Evolutionary conservation across 1,284 basidiomycete species (phyloP).

Genomic region (Tranzscheliella williamsii): DNA sequence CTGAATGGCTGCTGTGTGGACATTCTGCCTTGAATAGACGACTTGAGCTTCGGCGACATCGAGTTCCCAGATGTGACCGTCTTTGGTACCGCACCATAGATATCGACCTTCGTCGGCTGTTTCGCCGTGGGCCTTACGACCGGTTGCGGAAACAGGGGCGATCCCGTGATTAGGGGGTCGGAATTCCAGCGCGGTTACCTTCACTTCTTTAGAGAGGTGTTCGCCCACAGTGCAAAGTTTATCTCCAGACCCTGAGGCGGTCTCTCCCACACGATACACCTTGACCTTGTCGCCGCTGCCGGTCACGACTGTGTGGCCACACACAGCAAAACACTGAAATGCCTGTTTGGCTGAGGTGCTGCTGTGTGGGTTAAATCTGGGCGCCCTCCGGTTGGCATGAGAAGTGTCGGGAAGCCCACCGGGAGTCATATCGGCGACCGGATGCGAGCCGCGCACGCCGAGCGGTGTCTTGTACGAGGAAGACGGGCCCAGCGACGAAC

Average conservation of each 20-base stretch:
- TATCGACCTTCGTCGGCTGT: slow-evolving; percentile 43
- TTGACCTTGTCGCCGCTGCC: slow-evolving; percentile 47
- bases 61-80: slow-evolving; percentile 54
- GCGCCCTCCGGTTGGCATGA: slow-evolving; percentile 35
- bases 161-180: slow-evolving; percentile 28
- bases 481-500: slow-evolving; percentile 11
- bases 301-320: slow-evolving; percentile 36
- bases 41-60: slow-evolving; percentile 41
- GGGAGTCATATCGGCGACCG: slow-evolving; percentile 21
- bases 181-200: slow-evolving; percentile 42
- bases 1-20: slow-evolving; percentile 47
- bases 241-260: slow-evolving; percentile 22
- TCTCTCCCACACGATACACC: slow-evolving; percentile 43
- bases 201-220: slow-evolving; percentile 37
- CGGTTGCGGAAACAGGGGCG: slow-evolving; percentile 9
- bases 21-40: slow-evolving; percentile 26
- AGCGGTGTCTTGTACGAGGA: slow-evolving; percentile 16
- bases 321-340: slow-evolving; percentile 39
- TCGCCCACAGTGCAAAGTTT: slow-evolving; percentile 45
- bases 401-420: slow-evolving; percentile 34
- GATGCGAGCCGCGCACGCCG: slow-evolving; percentile 13
- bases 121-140: slow-evolving; percentile 22
- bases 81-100: slow-evolving; percentile 55
- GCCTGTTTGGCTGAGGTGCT: slow-evolving; percentile 18
- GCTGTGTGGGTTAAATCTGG: slow-evolving; percentile 32